Conservation (phyloP, 1,284 basidiomycete species). For the Hemileia vastatrix region DNA sequence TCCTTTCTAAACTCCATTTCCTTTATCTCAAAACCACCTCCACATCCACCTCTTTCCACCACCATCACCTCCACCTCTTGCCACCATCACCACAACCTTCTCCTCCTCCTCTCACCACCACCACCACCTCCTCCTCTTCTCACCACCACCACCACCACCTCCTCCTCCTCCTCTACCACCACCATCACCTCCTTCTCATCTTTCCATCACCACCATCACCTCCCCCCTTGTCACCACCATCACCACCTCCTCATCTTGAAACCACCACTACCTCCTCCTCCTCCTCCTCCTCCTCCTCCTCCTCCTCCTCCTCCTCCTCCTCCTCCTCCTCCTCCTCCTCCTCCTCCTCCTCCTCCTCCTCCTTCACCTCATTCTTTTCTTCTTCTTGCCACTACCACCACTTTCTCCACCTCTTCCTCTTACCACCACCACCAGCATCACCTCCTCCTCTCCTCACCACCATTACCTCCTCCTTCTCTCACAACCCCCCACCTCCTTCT, state of each 20-base stretch:
- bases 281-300: neutral
- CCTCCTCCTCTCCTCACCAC: neutral
- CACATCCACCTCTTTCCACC: neutral
- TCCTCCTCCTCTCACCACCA: neutral
- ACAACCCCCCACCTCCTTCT: no score
- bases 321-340: constrained; percentile 10
- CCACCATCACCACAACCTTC: neutral
- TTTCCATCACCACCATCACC: neutral
- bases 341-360: constrained; percentile 9
- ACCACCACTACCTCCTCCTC: neutral
- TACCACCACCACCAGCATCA: neutral
- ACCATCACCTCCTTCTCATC: neutral
- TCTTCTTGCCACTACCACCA: no score
- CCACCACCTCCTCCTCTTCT: neutral
- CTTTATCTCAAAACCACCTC: neutral
- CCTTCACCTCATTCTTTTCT: constrained; percentile 1
- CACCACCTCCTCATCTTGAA: neutral
- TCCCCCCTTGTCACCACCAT: neutral
- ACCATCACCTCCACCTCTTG: neutral
- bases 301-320: neutral
- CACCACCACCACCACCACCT: neutral
- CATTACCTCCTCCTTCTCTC: neutral
- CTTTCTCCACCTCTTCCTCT: no score
- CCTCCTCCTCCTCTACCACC: neutral
- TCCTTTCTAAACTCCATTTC: neutral